phyloP scores from a whole-genome alignment of 2,329 filamentous ascomycete genomes.

The Pseudogymnoascus sp. region DNA sequence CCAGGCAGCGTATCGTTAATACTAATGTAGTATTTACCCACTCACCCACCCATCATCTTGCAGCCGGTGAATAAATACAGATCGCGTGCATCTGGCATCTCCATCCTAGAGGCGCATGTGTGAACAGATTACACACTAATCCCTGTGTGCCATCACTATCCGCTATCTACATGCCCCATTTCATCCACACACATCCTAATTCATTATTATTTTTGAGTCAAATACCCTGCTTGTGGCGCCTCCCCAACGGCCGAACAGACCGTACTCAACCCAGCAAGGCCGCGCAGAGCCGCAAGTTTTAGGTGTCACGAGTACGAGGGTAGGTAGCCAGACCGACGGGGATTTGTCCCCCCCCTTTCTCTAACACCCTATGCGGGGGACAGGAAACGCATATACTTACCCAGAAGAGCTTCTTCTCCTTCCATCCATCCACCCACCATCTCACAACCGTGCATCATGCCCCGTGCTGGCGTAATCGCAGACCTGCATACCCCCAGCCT shows the following conservation, averaged over 20 bases:
- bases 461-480: neutral
- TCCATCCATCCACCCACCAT: too few relatives aligned
- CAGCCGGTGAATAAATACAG: neutral
- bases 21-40: conserved; percentile 1
- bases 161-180: neutral
- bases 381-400: too few relatives aligned
- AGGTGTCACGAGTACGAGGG: neutral
- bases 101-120: too few relatives aligned
- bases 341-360: too few relatives aligned
- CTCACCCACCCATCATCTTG: neutral
- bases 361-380: too few relatives aligned
- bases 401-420: too few relatives aligned
- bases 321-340: too few relatives aligned
- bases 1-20: neutral
- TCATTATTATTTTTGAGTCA: neutral
- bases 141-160: too few relatives aligned
- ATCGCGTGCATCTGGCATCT: neutral
- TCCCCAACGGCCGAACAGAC: neutral
- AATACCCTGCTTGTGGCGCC: neutral
- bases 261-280: neutral
- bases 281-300: neutral
- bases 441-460: neutral
- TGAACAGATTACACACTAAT: too few relatives aligned
- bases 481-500: neutral
- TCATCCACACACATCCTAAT: neutral